Base-by-base conservation (phyloP, 2,329 filamentous ascomycete species). In the Aspergillus melleus region DNA sequence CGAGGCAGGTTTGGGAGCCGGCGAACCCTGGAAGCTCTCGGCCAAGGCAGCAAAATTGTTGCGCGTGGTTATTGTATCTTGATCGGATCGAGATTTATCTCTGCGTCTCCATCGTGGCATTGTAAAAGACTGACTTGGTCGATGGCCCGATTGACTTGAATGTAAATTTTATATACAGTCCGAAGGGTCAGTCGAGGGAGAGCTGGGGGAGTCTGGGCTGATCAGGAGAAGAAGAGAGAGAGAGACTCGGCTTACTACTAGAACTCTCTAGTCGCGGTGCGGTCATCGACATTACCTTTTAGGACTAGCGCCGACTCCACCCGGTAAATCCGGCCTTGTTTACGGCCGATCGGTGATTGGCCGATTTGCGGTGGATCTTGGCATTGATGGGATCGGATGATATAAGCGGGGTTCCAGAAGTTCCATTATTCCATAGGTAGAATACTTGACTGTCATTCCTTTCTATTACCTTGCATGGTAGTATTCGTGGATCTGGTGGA, bases 61-160 rank as follows among this genome's bases (percentile, higher is more conserved):
- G 49, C 42, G 49, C 24, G 16, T 58, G 24, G 56, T 49, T 14
- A 52, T 42, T 42, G 36, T 50, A 26, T 67, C 62, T 49, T 61
- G 57, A 26, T 61, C 60, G 6, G 59, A 29, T 9, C 55, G 58
- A 16, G 54, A 26, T 29, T 60, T 66, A 32, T 62, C 58, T 57
- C 58, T 66, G 59, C 64, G 65, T 52, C 65, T 67, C 66, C 66
- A 68, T 49, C 64, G 65, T 49, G 64, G 59, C 66, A 68, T 67
- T 49, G 19, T 61, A 58, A 29, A 54, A 11, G 22, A 8, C 16
- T 42, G 24, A 20, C 26, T 39, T 26, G 12, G 20, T 14, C 32
- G 30, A 12, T 20, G 29, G 5, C 19, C 44, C 22, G 16, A 22
- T 11, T 12, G 11, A 22, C 4, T 36, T 36, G 32, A 10, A 47